Base-by-base conservation (phyloP, 768 basidiomycete genomes). In the Nevesoporus exiguus region DNA sequence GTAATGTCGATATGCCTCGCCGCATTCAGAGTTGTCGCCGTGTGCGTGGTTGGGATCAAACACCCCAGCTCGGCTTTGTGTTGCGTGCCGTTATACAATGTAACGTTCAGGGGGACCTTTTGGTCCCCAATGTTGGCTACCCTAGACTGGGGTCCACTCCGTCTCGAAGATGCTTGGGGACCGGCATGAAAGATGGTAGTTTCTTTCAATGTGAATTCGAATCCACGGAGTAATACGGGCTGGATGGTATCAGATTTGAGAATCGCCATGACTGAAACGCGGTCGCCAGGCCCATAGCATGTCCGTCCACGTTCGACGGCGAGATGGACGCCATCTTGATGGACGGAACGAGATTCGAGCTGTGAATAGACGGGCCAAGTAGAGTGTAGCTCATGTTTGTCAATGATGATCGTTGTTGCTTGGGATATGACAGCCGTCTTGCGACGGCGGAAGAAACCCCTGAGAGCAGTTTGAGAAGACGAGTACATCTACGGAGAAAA, bases 351-450 rank as follows among this genome's bases (percentile, higher is more conserved):
- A 31, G 77, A 78, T 62, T 93, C 89, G 11, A 81, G 80, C 65
- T 92, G 88, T 46, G 81, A 81, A 65, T 93, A 96, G 29, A 95
- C 80, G 3, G 94, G 93, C 94, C 94, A 97, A 1, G 90, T 86
- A 5, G 93, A 88, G 64, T 96, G 93, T 7, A 95, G 75, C 59
- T 96, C 94, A 65, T 96, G 93, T 70, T 96, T 97, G 76, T 92
- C 89, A 62, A 97, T 90, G 57, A 85, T 81, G 42, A 97, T 86
- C 13, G 79, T 74, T 31, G 88, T 81, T 19, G 82, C 77, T 13
- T 84, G 80, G n/a, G 85, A 82, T 29, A 83, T 71, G 40, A 90
- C 80, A 21, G 81, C 76, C 1, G 86, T 80, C 63, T 90, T 87
- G 61, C 88, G 84, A 57, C 87, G 84, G 33, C 91, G 90, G 52